Percentiles rank a stretch among this genome's conserved stretches.
These are phyloP conservation scores for Asterionellopsis glacialis DNA, from an alignment of 108 stramenopile genomes.

Conservation along the genomic window DNA sequence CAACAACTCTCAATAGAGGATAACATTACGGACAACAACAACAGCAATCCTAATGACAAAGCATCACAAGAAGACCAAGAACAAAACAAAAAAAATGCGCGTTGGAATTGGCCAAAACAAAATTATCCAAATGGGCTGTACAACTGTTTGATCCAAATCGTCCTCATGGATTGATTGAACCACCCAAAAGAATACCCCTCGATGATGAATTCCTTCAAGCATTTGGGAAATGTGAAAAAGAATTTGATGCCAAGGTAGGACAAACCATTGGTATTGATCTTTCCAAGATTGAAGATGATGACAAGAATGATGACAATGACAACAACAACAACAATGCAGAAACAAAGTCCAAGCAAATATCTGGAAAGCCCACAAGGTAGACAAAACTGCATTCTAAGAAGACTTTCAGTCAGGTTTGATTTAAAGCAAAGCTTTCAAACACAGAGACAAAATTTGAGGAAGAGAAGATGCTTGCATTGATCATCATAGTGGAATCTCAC, in stretches of 20 bases:
- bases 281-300: slow-evolving; percentile 28
- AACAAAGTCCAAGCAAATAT: not conserved
- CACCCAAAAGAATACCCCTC: slow-evolving; percentile 39
- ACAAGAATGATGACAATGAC: too few relatives aligned
- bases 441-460: too few relatives aligned
- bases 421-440: too few relatives aligned
- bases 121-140: slow-evolving; percentile 76
- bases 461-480: too few relatives aligned
- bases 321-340: slow-evolving; percentile 28
- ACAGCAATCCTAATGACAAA: not conserved
- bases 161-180: slow-evolving; percentile 55
- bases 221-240: slow-evolving; percentile 78
- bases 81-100: not conserved
- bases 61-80: not conserved
- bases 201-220: slow-evolving; percentile 75
- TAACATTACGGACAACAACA: not conserved
- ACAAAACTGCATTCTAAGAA: too few relatives aligned
- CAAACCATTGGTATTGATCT: slow-evolving; percentile 45
- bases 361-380: too few relatives aligned
- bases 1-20: not conserved
- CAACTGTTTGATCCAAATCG: slow-evolving; percentile 81
- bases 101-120: slow-evolving; percentile 39
- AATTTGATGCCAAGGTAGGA: slow-evolving; percentile 36
- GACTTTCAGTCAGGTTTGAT: too few relatives aligned
- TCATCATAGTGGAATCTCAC: too few relatives aligned